A percentile compares a stretch with the other conserved stretches of the same genome.
These are phyloP conservation scores for Physocladia obscura DNA, from an alignment of 192 early-diverging fungal genomes.

Conservation along the genomic window DNA sequence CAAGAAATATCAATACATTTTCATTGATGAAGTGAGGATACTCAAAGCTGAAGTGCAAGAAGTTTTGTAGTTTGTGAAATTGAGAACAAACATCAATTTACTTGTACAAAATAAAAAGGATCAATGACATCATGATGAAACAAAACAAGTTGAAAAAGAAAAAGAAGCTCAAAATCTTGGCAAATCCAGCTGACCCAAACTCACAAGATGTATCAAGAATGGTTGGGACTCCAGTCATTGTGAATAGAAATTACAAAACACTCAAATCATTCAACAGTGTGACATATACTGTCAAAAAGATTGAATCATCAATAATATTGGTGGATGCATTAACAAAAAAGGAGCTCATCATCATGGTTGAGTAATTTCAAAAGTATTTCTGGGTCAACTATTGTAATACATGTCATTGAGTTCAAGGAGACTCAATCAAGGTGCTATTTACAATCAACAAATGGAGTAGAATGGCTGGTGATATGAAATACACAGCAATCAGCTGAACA, in stretches of 20 bases:
- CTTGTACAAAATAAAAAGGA: neutral
- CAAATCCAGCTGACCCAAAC: constrained; percentile 8
- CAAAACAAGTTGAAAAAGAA: too few relatives aligned
- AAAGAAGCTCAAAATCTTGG: neutral
- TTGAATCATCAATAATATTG: constrained; percentile 2
- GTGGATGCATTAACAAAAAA: constrained; percentile 3
- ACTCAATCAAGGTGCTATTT: constrained; percentile 1
- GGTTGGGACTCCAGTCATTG: constrained; percentile 10
- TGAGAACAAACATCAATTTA: neutral
- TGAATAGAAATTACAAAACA: constrained; percentile 8
- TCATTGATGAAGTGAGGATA: constrained; percentile 5
- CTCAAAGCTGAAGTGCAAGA: neutral
- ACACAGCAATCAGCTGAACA: neutral
- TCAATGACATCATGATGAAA: too few relatives aligned
- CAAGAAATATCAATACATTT: too few relatives aligned
- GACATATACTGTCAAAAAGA: constrained; percentile 14
- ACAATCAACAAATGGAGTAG: constrained; percentile 4
- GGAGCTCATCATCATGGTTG: neutral
- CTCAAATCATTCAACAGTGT: neutral
- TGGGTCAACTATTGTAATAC: constrained; percentile 11
- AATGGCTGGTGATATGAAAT: constrained; percentile 18
- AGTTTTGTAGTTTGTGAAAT: constrained; percentile 11
- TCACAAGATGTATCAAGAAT: neutral
- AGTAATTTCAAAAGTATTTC: constrained; percentile 2
- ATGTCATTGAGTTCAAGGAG: constrained; percentile 4